These are phyloP conservation scores for Gossypium ekmanianum DNA, from an alignment of 345 rosid species.

Conservation along the genomic window DNA sequence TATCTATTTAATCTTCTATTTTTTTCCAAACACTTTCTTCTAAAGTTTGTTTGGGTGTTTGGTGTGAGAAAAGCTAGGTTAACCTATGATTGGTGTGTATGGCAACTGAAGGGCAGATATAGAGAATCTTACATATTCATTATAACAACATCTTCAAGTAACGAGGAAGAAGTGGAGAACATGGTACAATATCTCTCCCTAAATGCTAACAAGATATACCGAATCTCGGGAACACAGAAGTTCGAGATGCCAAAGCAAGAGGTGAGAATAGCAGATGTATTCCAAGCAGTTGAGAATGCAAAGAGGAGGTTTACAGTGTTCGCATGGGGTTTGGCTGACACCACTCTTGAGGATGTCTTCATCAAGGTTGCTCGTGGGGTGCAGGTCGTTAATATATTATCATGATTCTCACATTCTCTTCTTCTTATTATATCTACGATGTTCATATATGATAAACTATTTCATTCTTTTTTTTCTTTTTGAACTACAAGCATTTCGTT, in stretches of 20 bases:
- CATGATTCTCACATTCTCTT: conserved; percentile 28
- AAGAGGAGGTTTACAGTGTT: conserved; percentile 67
- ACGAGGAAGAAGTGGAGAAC: conserved; percentile 63
- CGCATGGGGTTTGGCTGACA: conserved; percentile 94
- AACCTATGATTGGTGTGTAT: background rate
- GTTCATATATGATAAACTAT: background rate
- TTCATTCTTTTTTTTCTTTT: background rate
- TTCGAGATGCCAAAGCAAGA: conserved; percentile 87
- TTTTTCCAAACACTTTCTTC: too few species aligned
- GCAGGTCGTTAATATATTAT: conserved; percentile 46
- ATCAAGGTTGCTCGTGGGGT: conserved; percentile 75
- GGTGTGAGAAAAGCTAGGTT: background rate
- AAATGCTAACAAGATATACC: conserved; percentile 67
- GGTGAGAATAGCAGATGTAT: conserved; percentile 66
- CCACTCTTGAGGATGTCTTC: conserved; percentile 96
- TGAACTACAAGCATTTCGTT: background rate
- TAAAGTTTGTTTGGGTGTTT: too few species aligned
- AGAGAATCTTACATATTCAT: conserved; percentile 86
- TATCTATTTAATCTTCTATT: background rate
- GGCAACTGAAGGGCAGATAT: conserved; percentile 74
- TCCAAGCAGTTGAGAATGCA: conserved; percentile 75
- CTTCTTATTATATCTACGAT: background rate
- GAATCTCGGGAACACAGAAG: conserved; percentile 87
- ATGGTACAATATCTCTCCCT: conserved; percentile 55
- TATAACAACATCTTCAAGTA: conserved; percentile 61